Conservation (phyloP, 1,284 basidiomycete genomes). For the Microbotryum lychnidis-dioicae region DNA sequence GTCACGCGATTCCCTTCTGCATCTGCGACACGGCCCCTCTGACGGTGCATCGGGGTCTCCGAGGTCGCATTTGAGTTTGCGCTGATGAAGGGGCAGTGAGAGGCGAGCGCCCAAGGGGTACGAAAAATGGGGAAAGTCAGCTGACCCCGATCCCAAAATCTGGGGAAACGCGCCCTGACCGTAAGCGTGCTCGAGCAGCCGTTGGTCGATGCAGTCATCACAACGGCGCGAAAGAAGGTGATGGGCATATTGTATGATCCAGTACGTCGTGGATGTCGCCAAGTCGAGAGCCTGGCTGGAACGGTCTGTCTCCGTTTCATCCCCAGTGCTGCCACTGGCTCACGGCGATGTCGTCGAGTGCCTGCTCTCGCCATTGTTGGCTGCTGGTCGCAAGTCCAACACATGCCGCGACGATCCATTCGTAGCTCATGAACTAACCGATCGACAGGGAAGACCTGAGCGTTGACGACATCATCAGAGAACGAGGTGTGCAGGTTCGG, state of each 20-base stretch:
- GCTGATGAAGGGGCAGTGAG: conserved; percentile 34
- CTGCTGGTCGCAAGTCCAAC: too few species aligned
- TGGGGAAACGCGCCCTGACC: background rate
- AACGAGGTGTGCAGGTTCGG: background rate
- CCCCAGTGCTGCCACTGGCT: too few species aligned
- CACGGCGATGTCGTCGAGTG: too few species aligned
- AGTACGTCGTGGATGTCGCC: background rate
- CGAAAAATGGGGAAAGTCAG: background rate
- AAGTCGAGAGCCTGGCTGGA: background rate
- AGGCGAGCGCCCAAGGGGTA: background rate
- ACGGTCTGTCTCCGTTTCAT: too few species aligned
- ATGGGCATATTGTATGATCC: background rate
- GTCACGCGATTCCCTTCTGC: conserved; percentile 43
- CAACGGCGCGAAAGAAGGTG: background rate
- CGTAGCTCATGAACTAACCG: background rate
- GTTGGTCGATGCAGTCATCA: background rate
- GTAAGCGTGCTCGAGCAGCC: background rate
- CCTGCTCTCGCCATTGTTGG: too few species aligned
- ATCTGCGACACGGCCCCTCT: conserved; percentile 44
- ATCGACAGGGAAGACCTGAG: background rate
- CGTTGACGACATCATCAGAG: background rate
- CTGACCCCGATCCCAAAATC: background rate
- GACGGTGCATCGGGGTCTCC: conserved; percentile 44
- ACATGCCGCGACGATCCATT: too few species aligned
- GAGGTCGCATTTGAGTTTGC: conserved; percentile 45